These are phyloP conservation scores for Podospora fimiseda DNA, from an alignment of 495 filamentous ascomycete genomes.

Conservation along the genomic window DNA sequence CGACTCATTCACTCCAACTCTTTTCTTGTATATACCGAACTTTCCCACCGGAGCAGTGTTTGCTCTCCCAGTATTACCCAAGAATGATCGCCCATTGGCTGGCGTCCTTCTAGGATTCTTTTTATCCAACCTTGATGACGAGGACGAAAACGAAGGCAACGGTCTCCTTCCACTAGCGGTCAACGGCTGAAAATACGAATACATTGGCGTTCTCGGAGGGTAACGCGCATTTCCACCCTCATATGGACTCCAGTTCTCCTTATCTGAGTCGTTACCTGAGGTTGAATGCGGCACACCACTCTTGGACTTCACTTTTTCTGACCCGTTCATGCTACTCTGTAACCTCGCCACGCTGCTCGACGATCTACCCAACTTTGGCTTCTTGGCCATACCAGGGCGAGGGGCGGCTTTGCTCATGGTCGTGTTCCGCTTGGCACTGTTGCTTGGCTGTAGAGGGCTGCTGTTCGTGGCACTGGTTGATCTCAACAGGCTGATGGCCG, in stretches of 20 bases:
- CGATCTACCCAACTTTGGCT: slow-evolving; percentile 57
- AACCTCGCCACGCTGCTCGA: slow-evolving; percentile 62
- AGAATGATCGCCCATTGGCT: slow-evolving; percentile 23
- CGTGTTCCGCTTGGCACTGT: slow-evolving; percentile 54
- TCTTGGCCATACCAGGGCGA: slow-evolving; percentile 48
- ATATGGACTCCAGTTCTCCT: slow-evolving; percentile 78
- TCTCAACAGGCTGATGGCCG: slow-evolving; percentile 64
- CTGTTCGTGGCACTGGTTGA: slow-evolving; percentile 52
- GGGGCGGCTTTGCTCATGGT: slow-evolving; percentile 40
- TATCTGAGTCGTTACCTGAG: slow-evolving; percentile 68
- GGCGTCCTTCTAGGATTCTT: slow-evolving; percentile 32
- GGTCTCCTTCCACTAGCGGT: slow-evolving; percentile 13
- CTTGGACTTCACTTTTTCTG: slow-evolving; percentile 44
- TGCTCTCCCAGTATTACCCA: slow-evolving; percentile 23
- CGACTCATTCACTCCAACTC: slow-evolving; percentile 7
- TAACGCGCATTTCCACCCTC: no score
- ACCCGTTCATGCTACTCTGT: slow-evolving; percentile 43
- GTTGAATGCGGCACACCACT: slow-evolving; percentile 24
- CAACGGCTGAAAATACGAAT: slow-evolving; percentile 2
- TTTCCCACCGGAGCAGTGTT: slow-evolving; percentile 27
- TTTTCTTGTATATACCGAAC: neutral
- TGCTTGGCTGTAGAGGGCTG: slow-evolving; percentile 40
- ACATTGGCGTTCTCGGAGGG: slow-evolving; percentile 29
- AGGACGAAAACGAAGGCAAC: slow-evolving; percentile 11
- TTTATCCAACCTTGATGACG: neutral